A percentile compares a stretch with the other conserved stretches of the same genome.
These are phyloP conservation scores for Globisporangium splendens DNA, from an alignment of 352 stramenopile species.

Conservation along the genomic window DNA sequence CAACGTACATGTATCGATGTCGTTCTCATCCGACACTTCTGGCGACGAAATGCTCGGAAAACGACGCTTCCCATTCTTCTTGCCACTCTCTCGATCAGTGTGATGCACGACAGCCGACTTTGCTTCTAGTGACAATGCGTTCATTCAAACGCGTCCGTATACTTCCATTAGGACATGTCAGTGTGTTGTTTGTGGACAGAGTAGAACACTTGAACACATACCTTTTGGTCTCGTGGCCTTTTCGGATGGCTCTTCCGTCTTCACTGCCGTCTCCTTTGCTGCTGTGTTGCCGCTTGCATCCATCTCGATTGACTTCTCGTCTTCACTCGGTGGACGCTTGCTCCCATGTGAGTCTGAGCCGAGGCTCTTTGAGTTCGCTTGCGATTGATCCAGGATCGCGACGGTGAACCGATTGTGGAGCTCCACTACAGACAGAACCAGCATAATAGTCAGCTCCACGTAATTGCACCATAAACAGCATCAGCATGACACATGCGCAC, in stretches of 20 bases:
- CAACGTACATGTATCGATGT: slow-evolving; percentile 16
- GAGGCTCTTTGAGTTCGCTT: background rate
- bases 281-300: background rate
- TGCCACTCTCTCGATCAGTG: background rate
- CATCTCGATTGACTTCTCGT: background rate
- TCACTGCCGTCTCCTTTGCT: background rate
- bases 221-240: too few species aligned
- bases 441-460: background rate
- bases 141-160: too few species aligned
- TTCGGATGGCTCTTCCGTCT: background rate
- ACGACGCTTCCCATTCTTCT: background rate
- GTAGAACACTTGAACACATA: too few species aligned
- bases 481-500: slow-evolving; percentile 16
- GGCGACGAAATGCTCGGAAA: background rate
- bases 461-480: background rate
- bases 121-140: background rate
- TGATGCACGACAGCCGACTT: background rate
- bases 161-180: too few species aligned
- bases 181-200: too few species aligned
- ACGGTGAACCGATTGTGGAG: slow-evolving; percentile 64
- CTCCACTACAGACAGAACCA: slow-evolving; percentile 17
- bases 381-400: slow-evolving; percentile 40
- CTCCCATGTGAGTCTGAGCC: background rate
- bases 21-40: slow-evolving; percentile 15
- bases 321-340: background rate